These are phyloP conservation scores for Sugiyamaella sp. DNA, from an alignment of 1,139 yeast genomes.

Conservation along the genomic window DNA sequence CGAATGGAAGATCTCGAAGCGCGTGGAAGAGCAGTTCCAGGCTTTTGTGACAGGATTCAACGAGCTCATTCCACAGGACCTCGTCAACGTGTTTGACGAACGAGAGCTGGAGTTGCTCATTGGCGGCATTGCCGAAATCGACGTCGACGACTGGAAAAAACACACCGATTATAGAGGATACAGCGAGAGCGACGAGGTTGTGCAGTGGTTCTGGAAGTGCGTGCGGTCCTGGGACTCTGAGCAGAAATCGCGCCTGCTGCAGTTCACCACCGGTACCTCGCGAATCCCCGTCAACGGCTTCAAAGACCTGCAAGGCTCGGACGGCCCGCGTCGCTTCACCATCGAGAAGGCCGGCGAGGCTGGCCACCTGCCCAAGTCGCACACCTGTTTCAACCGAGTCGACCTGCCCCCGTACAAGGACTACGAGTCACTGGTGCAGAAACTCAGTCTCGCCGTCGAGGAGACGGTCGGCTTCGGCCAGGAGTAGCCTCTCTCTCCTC, in stretches of 20 bases:
- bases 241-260: slow-evolving; percentile 91
- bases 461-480: slow-evolving; percentile 97
- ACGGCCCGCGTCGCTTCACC: slow-evolving; percentile 98
- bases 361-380: slow-evolving; percentile 92
- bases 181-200: slow-evolving; percentile 93
- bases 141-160: slow-evolving; percentile 97
- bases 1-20: slow-evolving; percentile 92
- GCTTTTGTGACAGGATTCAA: slow-evolving; percentile 97
- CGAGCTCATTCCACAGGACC: slow-evolving; percentile 94
- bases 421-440: slow-evolving; percentile 75
- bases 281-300: slow-evolving; percentile 99
- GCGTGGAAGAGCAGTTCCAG: slow-evolving; percentile 94
- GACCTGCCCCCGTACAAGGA: slow-evolving; percentile 84
- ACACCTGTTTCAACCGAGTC: slow-evolving; percentile 92
- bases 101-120: slow-evolving; percentile 93
- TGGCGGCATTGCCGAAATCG: slow-evolving; percentile 98
- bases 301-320: slow-evolving; percentile 97
- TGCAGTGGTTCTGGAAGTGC: slow-evolving; percentile 98
- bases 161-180: slow-evolving; percentile 98
- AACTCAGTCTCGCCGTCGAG: slow-evolving; percentile 84
- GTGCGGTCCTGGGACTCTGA: slow-evolving; percentile 94
- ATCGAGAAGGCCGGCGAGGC: slow-evolving; percentile 97
- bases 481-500: slow-evolving; percentile 52
- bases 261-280: slow-evolving; percentile 97
- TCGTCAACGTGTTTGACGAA: slow-evolving; percentile 95